Evolutionary conservation across 441 rosid species (phyloP).

Genomic region (Bocquillonia castaneifolia): DNA sequence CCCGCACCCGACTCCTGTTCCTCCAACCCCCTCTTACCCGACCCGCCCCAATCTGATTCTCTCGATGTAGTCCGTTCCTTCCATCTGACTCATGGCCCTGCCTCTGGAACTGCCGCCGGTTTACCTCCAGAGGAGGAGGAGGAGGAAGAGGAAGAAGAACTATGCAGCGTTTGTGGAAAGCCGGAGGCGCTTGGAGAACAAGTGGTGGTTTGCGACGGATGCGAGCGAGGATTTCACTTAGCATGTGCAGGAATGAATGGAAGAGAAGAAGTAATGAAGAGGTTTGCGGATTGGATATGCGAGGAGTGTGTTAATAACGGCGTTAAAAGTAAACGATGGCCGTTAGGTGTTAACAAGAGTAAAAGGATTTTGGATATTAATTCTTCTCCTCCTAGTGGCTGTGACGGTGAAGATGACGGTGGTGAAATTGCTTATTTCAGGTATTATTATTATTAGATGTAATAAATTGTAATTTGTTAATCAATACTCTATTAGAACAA

Average conservation of each 20-base stretch:
- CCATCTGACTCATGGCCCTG: slow-evolving; percentile 51
- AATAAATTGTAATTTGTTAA: no score
- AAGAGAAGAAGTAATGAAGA: slow-evolving; percentile 26
- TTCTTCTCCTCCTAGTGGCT: slow-evolving; percentile 81
- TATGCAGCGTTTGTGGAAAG: slow-evolving; percentile 54
- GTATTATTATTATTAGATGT: slow-evolving; percentile 40
- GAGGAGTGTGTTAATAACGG: slow-evolving; percentile 49
- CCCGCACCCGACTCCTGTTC: slow-evolving; percentile 21
- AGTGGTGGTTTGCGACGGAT: slow-evolving; percentile 75
- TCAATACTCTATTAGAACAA: no score
- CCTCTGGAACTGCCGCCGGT: slow-evolving; percentile 40
- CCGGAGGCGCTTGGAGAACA: slow-evolving; percentile 42
- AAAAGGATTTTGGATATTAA: slow-evolving; percentile 74
- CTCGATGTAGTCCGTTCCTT: slow-evolving; percentile 52
- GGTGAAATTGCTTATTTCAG: slow-evolving; percentile 36
- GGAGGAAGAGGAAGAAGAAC: no score
- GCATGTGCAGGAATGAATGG: slow-evolving; percentile 44
- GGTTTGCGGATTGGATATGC: slow-evolving; percentile 66
- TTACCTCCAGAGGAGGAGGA: slow-evolving; percentile 35
- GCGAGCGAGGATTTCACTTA: slow-evolving; percentile 75
- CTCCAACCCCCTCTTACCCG: slow-evolving; percentile 18
- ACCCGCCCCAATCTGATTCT: slow-evolving; percentile 37
- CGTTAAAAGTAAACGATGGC: slow-evolving; percentile 73
- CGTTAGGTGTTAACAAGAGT: slow-evolving; percentile 65
- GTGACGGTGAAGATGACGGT: slow-evolving; percentile 48